Evolutionary conservation across 371 early-diverging fungal genomes (phyloP).

Genomic region (Funneliformis caledonium): DNA sequence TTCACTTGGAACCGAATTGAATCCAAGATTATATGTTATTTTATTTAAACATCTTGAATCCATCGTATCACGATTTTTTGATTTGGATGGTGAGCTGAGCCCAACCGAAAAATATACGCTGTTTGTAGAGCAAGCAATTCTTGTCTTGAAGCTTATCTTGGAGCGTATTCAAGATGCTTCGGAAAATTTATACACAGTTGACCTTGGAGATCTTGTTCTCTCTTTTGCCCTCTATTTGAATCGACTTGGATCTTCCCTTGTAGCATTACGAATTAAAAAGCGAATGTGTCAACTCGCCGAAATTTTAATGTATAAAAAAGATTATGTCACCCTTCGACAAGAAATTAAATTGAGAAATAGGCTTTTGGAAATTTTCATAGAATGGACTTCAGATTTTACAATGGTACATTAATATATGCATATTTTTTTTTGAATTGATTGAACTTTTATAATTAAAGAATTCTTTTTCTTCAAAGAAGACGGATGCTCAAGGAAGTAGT

Average conservation of each 20-base stretch:
- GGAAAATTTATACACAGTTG: conserved; percentile 74
- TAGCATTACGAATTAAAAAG: conserved; percentile 78
- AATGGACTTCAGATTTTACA: conserved; percentile 87
- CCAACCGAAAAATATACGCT: conserved; percentile 81
- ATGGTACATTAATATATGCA: conserved; percentile 47
- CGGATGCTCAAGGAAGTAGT: conserved; percentile 30
- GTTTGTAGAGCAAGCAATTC: conserved; percentile 88
- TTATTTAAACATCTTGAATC: conserved; percentile 82
- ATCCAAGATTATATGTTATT: conserved; percentile 81
- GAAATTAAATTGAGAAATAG: conserved; percentile 87
- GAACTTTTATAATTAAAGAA: conserved; percentile 43
- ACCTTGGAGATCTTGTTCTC: conserved; percentile 79
- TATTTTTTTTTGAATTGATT: neutral
- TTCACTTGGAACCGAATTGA: conserved; percentile 84
- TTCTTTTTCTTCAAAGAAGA: conserved; percentile 46
- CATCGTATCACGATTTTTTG: conserved; percentile 80
- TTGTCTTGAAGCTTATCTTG: conserved; percentile 80
- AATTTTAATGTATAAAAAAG: conserved; percentile 78
- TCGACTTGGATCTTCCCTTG: conserved; percentile 65
- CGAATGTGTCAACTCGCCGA: conserved; percentile 87
- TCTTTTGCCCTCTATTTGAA: conserved; percentile 84
- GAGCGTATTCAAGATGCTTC: conserved; percentile 79
- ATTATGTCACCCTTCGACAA: conserved; percentile 80
- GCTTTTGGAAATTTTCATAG: conserved; percentile 78
- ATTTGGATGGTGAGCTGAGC: conserved; percentile 72